phyloP scores from a whole-genome alignment of 257 asterid genomes.

The Solanum clarkiae region DNA sequence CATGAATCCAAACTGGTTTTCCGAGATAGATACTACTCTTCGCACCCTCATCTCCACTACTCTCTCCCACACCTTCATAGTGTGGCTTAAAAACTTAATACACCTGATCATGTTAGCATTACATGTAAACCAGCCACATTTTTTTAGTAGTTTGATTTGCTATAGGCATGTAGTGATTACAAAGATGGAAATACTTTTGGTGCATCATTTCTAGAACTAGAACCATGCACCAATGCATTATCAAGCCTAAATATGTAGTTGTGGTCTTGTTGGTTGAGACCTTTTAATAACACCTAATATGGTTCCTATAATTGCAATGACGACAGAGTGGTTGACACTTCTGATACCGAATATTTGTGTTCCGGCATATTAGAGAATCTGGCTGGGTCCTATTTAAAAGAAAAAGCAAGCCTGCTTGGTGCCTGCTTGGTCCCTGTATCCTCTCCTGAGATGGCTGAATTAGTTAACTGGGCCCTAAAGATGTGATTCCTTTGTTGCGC shows the following conservation, averaged over 20 bases:
- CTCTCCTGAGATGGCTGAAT: background rate
- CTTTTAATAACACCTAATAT: background rate
- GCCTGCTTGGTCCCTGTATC: background rate
- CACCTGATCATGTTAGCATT: background rate
- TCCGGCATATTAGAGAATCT: background rate
- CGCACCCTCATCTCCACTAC: too few relatives aligned
- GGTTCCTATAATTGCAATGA: background rate
- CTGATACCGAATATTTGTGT: background rate
- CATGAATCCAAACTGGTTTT: too few relatives aligned
- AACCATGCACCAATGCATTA: background rate
- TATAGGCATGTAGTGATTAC: background rate
- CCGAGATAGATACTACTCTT: too few relatives aligned
- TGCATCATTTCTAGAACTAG: background rate
- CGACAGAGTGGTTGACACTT: background rate
- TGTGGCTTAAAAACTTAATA: too few relatives aligned
- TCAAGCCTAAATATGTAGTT: background rate
- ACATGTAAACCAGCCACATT: background rate
- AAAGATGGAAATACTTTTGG: background rate
- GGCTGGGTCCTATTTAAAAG: background rate
- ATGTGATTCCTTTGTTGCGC: background rate
- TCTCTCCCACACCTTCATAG: too few relatives aligned
- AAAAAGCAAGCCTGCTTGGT: background rate
- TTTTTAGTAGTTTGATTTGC: background rate
- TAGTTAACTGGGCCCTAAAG: background rate
- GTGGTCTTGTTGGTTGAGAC: background rate